A percentile compares a stretch with the other conserved stretches of the same genome.
Evolutionary conservation across 257 asterid genomes (phyloP).

Genomic region (Solanum piurae): DNA sequence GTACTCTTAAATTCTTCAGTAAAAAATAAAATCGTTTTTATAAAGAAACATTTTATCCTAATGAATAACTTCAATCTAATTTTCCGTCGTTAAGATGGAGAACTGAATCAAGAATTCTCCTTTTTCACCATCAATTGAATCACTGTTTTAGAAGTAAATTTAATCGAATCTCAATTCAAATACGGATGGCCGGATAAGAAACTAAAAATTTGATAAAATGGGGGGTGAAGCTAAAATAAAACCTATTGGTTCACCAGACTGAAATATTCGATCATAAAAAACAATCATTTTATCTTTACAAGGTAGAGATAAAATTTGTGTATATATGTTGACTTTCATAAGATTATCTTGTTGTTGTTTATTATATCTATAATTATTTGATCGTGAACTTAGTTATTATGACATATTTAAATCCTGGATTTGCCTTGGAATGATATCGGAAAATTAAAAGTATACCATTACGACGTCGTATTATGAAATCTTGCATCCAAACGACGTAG

Average conservation of each 20-base stretch:
- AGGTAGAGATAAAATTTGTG: accelerated
- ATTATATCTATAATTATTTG: background rate
- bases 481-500: background rate
- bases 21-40: background rate
- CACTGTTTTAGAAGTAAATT: accelerated
- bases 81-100: accelerated
- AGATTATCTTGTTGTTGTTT: background rate
- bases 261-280: background rate
- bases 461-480: background rate
- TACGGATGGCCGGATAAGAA: background rate
- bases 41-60: background rate
- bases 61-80: accelerated
- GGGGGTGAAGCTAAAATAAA: background rate
- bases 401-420: background rate
- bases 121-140: background rate
- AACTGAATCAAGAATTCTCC: background rate
- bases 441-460: background rate
- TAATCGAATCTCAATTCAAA: background rate
- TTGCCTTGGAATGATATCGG: background rate
- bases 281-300: accelerated
- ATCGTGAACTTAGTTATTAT: background rate
- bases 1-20: background rate
- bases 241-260: background rate
- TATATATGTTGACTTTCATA: background rate
- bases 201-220: background rate